Percentiles rank a stretch among this genome's conserved stretches.
These are phyloP conservation scores for Lentinula guzmanii DNA, from an alignment of 768 basidiomycete species.

Conservation along the genomic window DNA sequence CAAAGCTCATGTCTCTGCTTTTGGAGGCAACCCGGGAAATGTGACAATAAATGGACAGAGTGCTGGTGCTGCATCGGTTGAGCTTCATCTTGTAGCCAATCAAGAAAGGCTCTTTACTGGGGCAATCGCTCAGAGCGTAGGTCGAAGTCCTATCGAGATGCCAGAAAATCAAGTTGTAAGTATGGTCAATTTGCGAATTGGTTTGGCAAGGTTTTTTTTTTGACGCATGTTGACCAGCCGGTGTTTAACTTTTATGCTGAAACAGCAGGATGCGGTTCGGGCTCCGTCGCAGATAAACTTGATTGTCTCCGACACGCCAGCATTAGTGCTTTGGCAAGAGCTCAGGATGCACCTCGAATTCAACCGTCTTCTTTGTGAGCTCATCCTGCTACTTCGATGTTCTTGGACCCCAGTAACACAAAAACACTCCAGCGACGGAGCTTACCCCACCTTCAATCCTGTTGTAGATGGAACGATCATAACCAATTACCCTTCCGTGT, in stretches of 20 bases:
- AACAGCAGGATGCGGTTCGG: conserved; percentile 44
- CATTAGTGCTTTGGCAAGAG: conserved; percentile 44
- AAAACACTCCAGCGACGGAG: conserved; percentile 11
- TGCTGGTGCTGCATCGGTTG: conserved; percentile 49
- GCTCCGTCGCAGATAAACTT: conserved; percentile 28
- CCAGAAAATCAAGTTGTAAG: conserved; percentile 48
- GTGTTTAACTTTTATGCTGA: conserved; percentile 47
- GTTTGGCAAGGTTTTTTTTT: not conserved
- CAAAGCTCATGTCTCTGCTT: conserved; percentile 27
- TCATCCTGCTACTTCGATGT: not conserved
- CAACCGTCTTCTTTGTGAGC: conserved; percentile 4
- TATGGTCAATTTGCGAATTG: not conserved
- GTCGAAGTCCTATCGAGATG: conserved; percentile 41
- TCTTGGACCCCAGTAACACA: not conserved
- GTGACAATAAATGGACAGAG: conserved; percentile 57
- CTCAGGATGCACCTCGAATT: conserved; percentile 42
- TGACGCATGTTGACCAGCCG: conserved; percentile 23
- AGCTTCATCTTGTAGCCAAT: conserved; percentile 50
- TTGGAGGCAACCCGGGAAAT: conserved; percentile 31
- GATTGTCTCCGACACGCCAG: conserved; percentile 43
- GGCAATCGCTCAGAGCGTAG: conserved; percentile 61
- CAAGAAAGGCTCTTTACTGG: conserved; percentile 37
- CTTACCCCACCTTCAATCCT: conserved; percentile 47
- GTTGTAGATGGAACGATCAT: conserved; percentile 51
- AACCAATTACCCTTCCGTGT: conserved; percentile 40